Percentiles rank a stretch among this genome's conserved stretches.
Conservation (phyloP, 2,329 filamentous ascomycete genomes). For the Colletotrichum spinosum region DNA sequence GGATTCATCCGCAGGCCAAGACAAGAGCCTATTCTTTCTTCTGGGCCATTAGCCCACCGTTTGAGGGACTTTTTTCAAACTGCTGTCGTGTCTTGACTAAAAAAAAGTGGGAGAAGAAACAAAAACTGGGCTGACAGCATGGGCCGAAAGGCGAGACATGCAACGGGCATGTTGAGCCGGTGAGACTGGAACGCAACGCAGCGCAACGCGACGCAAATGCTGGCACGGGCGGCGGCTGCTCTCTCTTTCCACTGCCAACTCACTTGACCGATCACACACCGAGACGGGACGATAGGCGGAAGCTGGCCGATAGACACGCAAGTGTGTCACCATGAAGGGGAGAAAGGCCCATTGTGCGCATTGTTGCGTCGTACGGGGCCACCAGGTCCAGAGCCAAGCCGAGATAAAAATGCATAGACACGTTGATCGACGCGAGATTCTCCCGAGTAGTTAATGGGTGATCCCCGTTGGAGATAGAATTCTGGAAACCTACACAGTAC, state of each 20-base stretch:
- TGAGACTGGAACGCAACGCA: constrained; percentile 4
- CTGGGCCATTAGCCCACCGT: constrained; percentile 20
- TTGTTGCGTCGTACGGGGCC: constrained; percentile 7
- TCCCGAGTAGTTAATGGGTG: constrained; percentile 33
- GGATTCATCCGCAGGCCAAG: constrained; percentile 15
- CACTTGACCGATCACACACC: constrained; percentile 26
- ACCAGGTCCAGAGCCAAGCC: constrained; percentile 16
- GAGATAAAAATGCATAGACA: constrained; percentile 17
- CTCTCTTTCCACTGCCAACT: constrained; percentile 2
- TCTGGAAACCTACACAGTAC: not conserved
- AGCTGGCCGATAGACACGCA: constrained; percentile 1
- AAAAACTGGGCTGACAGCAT: constrained; percentile 10
- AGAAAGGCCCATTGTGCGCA: constrained; percentile 24
- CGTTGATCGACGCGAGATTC: constrained; percentile 33
- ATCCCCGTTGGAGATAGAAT: constrained; percentile 33
- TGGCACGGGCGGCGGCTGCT: constrained; percentile 19
- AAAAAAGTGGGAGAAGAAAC: constrained; percentile 20
- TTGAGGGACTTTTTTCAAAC: constrained; percentile 1
- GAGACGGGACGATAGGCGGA: constrained; percentile 5
- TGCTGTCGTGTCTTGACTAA: constrained; percentile 11
- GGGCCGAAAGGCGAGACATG: constrained; percentile 27
- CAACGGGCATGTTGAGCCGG: constrained; percentile 29
- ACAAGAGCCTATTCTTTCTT: constrained; percentile 1
- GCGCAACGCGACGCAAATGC: not conserved
- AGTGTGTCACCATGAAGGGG: constrained; percentile 9